Evolutionary conservation across 2,329 filamentous ascomycete species (phyloP), one percentile per base, ranked within the genome.

Genomic region (Fusarium haematococcum): DNA sequence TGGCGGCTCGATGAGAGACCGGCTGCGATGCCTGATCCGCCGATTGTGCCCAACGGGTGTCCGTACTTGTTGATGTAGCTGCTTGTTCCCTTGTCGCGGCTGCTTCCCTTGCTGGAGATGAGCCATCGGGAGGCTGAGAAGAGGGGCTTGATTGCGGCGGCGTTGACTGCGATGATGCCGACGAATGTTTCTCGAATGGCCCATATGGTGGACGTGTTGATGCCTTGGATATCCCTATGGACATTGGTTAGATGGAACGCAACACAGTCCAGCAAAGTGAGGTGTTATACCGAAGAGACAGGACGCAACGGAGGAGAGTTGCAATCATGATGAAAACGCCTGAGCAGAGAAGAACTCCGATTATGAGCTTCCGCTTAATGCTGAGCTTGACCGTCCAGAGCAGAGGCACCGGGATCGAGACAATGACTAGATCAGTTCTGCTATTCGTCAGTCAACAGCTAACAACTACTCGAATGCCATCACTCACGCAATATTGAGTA

Each of bases 171-270:
- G 39, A 86, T 81, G 58, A 85, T 83, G n/a, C 79, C 84, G 35
- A 86, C 81, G 48, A 86, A 85, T 4, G 83, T 85, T 74, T 86
- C 85, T 52, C 85, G 80, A 18, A 85, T 84, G 14, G 82, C 83
- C 84, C 84, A 86, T 23, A 85, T 84, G 0, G 83, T 84, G 27
- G 81, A 81, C 3, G 79, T 71, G 66, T 84, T 84, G 75, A 85
- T 83, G 18, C 79, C 79, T 20, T 82, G 56, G 41, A 84, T 81
- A 30, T 81, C 77, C 30, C 78, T 75, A 20, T 3, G 25, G 2
- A 9, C 0, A 16, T 25, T 8, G 11, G 43, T 75, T 52, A 75
- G 69, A 16, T 23, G 18, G 35, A 13, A 9, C 3, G 8, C 5
- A 30, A 2, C 1, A 4, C 2, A 4, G 30, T 6, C 2, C 1